Percentiles rank a stretch among this genome's conserved stretches.
Evolutionary conservation across 2,329 filamentous ascomycete species (phyloP).

Genomic region (Cladorrhinum sp.): DNA sequence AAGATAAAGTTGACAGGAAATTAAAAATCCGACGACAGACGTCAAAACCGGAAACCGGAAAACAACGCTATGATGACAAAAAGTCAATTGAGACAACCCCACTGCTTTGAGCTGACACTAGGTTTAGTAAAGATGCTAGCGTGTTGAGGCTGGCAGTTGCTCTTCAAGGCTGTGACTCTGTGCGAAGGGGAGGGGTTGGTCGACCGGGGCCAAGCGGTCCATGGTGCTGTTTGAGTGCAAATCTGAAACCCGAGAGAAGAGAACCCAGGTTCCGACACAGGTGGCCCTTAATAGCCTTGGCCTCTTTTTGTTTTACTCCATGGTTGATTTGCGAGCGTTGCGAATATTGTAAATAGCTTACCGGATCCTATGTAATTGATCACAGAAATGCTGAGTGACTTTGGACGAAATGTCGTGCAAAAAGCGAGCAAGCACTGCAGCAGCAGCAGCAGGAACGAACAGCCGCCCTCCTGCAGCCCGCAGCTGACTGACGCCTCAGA

Average conservation of each 20-base stretch:
- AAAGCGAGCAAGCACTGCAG: no score
- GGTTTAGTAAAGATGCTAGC: not conserved
- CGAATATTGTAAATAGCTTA: no score
- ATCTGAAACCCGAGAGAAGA: slow-evolving; percentile 18
- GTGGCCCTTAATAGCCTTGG: not conserved
- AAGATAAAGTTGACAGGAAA: not conserved
- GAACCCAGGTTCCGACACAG: slow-evolving; percentile 1
- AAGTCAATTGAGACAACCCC: not conserved
- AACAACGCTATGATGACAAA: not conserved
- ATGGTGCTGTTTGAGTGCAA: slow-evolving; percentile 11
- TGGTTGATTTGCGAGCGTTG: not conserved
- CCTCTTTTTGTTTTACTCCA: not conserved
- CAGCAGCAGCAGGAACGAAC: not conserved
- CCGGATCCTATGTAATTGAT: no score
- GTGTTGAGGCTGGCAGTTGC: not conserved
- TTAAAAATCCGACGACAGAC: not conserved
- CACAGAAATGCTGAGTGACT: not conserved
- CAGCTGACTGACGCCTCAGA: not conserved
- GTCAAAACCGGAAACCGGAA: not conserved
- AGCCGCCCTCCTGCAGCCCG: not conserved
- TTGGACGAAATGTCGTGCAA: no score
- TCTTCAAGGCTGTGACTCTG: not conserved
- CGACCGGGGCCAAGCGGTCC: not conserved
- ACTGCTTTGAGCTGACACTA: not conserved
- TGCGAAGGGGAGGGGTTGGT: not conserved